These are phyloP conservation scores for Hirsutella rhossiliensis DNA, from an alignment of 2,329 filamentous ascomycete genomes.

Conservation along the genomic window DNA sequence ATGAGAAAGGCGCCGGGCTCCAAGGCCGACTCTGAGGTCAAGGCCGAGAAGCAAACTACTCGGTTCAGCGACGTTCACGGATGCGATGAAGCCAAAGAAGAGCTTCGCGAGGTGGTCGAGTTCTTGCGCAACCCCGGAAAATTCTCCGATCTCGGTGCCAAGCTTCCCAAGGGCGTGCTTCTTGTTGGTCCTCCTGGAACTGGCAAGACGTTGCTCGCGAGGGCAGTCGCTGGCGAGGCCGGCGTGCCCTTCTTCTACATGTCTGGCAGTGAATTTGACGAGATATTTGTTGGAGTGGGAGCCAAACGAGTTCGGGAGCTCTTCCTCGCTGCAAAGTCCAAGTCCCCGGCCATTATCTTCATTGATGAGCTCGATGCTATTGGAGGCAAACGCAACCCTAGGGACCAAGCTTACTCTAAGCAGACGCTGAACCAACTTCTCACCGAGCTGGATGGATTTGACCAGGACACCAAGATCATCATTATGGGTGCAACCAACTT, in stretches of 20 bases:
- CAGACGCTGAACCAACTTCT: constrained; percentile 96
- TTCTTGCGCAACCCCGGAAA: constrained; percentile 88
- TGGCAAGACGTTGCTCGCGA: constrained; percentile 89
- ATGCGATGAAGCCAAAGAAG: constrained; percentile 96
- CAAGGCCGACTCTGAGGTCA: constrained; percentile 68
- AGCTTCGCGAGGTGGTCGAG: constrained; percentile 92
- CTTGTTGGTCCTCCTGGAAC: constrained; percentile 93
- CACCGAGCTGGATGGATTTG: constrained; percentile 93
- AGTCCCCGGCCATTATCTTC: constrained; percentile 88
- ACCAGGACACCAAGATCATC: constrained; percentile 87
- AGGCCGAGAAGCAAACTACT: constrained; percentile 83
- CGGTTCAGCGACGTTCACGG: constrained; percentile 91
- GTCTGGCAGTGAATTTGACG: constrained; percentile 97
- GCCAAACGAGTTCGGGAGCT: constrained; percentile 92
- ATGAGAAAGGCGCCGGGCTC: constrained; percentile 64
- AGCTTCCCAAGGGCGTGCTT: constrained; percentile 92
- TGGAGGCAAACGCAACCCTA: constrained; percentile 82
- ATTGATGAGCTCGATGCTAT: constrained; percentile 93
- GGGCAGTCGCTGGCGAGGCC: constrained; percentile 91
- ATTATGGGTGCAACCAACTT: constrained; percentile 96
- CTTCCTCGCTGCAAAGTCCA: constrained; percentile 70
- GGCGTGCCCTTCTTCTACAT: constrained; percentile 99
- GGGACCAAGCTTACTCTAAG: constrained; percentile 90
- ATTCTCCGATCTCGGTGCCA: constrained; percentile 88
- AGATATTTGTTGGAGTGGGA: constrained; percentile 94